phyloP scores from a whole-genome alignment of 2,329 filamentous ascomycete species.

The Fusarium siculi region DNA sequence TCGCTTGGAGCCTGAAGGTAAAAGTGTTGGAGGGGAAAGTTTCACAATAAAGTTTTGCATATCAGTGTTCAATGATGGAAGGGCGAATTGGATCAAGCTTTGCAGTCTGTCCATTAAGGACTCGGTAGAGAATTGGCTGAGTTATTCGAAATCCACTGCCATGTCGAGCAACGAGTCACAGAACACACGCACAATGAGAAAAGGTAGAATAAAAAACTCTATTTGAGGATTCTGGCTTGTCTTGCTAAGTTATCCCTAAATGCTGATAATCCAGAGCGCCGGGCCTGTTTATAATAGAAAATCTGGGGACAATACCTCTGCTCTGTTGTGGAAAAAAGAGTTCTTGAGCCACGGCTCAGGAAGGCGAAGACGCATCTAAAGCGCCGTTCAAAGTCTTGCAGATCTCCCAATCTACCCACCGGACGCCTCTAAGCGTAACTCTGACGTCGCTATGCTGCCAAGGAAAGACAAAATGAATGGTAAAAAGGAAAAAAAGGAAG shows the following conservation, averaged over 20 bases:
- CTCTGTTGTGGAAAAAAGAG: background rate
- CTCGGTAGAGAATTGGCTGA: background rate
- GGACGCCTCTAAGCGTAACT: constrained; percentile 7
- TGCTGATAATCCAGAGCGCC: background rate
- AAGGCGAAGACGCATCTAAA: background rate
- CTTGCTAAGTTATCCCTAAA: background rate
- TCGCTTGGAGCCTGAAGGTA: background rate
- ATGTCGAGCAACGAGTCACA: background rate
- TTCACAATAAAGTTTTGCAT: background rate
- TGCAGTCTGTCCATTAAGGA: too few species aligned
- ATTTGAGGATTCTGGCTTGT: background rate
- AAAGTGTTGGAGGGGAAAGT: background rate
- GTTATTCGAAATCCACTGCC: background rate
- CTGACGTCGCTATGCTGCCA: background rate
- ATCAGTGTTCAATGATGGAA: background rate
- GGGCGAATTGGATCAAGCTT: background rate
- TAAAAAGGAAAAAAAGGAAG: background rate
- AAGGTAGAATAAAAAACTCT: background rate
- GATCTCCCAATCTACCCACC: constrained; percentile 3
- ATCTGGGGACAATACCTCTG: background rate
- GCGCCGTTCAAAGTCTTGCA: background rate
- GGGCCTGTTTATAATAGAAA: background rate
- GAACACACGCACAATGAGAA: background rate
- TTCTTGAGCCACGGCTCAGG: background rate
- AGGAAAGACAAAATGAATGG: background rate